phyloP scores from a whole-genome alignment of 2,329 filamentous ascomycete species.

The Alternaria ethzedia region DNA sequence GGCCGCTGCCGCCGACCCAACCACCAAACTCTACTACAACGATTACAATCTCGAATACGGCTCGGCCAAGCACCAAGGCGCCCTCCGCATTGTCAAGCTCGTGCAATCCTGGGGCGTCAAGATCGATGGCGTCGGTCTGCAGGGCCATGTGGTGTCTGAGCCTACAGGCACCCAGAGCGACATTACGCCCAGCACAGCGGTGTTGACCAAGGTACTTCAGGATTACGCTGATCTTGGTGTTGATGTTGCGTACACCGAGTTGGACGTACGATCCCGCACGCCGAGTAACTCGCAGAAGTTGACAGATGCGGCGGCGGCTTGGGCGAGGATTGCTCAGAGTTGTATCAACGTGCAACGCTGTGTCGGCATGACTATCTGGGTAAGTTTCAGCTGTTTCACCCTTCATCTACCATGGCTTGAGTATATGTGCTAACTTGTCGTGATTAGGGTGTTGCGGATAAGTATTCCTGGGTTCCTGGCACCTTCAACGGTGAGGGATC shows the following conservation, averaged over 20 bases:
- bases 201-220: slow-evolving; percentile 56
- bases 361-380: slow-evolving; percentile 56
- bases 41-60: slow-evolving; percentile 68
- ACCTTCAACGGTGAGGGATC: slow-evolving; percentile 46
- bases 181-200: slow-evolving; percentile 53
- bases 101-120: slow-evolving; percentile 50
- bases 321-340: slow-evolving; percentile 45
- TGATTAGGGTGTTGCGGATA: slow-evolving; percentile 37
- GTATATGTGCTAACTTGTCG: not conserved
- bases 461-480: slow-evolving; percentile 47
- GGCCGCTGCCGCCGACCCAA: slow-evolving; percentile 63
- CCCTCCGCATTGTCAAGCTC: slow-evolving; percentile 43
- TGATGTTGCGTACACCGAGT: slow-evolving; percentile 68
- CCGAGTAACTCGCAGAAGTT: slow-evolving; percentile 53
- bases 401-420: not conserved
- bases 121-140: slow-evolving; percentile 68
- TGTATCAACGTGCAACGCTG: slow-evolving; percentile 44
- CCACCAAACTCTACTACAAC: slow-evolving; percentile 67
- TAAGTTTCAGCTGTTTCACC: slow-evolving; percentile 9
- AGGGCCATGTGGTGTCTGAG: slow-evolving; percentile 62
- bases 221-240: slow-evolving; percentile 60
- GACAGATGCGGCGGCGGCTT: slow-evolving; percentile 53
- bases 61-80: slow-evolving; percentile 50
- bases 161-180: slow-evolving; percentile 54
- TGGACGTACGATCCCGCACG: slow-evolving; percentile 61